A percentile compares a stretch with the other conserved stretches of the same genome.
phyloP scores from a whole-genome alignment of 2,329 filamentous ascomycete genomes.

The Botrytis porri region DNA sequence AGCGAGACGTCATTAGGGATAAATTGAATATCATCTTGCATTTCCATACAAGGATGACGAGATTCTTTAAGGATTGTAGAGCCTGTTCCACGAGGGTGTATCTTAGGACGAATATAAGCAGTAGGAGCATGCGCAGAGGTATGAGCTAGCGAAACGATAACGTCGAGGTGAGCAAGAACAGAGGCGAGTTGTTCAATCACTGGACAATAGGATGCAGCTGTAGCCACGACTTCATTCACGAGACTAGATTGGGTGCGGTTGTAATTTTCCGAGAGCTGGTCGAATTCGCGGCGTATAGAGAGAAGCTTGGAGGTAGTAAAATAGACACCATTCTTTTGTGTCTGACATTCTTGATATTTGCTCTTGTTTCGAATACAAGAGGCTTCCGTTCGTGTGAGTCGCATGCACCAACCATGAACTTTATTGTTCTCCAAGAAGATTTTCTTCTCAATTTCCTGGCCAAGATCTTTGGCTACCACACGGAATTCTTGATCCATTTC shows the following conservation, averaged over 20 bases:
- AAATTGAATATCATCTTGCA: conserved; percentile 97
- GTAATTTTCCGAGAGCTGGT: conserved; percentile 91
- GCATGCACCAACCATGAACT: conserved; percentile 94
- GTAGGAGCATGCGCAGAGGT: conserved; percentile 89
- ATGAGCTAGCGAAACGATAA: conserved; percentile 91
- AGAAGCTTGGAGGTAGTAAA: conserved; percentile 87
- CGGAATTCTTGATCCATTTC: conserved; percentile 83
- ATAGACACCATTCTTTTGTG: conserved; percentile 98
- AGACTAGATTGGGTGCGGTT: conserved; percentile 90
- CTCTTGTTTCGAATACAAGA: conserved; percentile 90
- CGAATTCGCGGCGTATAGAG: conserved; percentile 80
- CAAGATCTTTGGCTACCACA: conserved; percentile 73
- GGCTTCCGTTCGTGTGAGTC: conserved; percentile 86
- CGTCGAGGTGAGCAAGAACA: conserved; percentile 88
- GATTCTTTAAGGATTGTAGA: conserved; percentile 89
- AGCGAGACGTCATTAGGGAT: conserved; percentile 96
- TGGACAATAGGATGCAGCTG: conserved; percentile 91
- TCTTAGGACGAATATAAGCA: conserved; percentile 85
- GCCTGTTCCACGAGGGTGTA: conserved; percentile 83
- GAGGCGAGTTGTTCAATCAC: conserved; percentile 86
- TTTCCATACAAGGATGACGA: conserved; percentile 95
- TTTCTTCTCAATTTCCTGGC: conserved; percentile 96
- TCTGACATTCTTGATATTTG: conserved; percentile 90
- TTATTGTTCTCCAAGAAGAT: conserved; percentile 96
- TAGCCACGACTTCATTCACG: conserved; percentile 86